These are phyloP conservation scores for Haematococcus sp. DNA, from an alignment of 139 green algal species.

Conservation along the genomic window DNA sequence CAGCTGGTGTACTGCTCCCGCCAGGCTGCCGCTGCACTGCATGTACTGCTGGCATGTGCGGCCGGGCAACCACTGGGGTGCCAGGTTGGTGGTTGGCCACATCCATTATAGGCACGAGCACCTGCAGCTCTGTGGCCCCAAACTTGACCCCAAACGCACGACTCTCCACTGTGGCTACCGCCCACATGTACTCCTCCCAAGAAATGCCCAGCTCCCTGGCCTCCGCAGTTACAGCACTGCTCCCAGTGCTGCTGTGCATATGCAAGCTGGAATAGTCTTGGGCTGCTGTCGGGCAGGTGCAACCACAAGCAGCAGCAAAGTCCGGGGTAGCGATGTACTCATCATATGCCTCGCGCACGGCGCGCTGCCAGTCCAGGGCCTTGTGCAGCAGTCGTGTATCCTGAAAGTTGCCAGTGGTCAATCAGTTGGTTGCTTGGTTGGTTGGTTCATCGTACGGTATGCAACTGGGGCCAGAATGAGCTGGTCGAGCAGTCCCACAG, in stretches of 20 bases:
- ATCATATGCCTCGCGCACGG: constrained; percentile 2
- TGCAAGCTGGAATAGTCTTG: not conserved
- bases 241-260: too few species aligned
- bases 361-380: not conserved
- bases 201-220: not conserved
- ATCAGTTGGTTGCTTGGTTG: too few species aligned
- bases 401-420: not conserved
- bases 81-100: constrained; percentile 36
- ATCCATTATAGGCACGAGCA: constrained; percentile 40
- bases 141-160: constrained; percentile 36
- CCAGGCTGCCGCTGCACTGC: too few species aligned
- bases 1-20: too few species aligned
- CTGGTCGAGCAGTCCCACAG: too few species aligned
- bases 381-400: constrained; percentile 11
- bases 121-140: not conserved
- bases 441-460: too few species aligned
- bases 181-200: constrained; percentile 25
- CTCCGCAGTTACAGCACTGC: too few species aligned
- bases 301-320: not conserved
- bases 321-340: not conserved
- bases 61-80: not conserved
- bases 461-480: too few species aligned
- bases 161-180: constrained; percentile 38
- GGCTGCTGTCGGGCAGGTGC: too few species aligned
- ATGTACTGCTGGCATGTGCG: not conserved